Evolutionary conservation across 441 rosid species (phyloP).

Genomic region (Hura crepitans): DNA sequence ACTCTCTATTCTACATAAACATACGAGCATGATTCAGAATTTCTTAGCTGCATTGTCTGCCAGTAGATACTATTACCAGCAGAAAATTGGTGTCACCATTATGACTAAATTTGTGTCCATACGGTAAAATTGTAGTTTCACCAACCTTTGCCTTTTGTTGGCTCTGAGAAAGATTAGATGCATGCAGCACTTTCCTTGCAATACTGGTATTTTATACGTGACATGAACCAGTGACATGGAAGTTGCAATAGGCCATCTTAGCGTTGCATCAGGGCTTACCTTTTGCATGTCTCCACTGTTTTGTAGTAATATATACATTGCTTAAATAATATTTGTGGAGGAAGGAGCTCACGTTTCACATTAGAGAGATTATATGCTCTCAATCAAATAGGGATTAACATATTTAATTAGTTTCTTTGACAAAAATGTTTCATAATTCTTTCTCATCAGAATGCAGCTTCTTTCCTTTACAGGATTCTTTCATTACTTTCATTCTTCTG

Average conservation of each 20-base stretch:
- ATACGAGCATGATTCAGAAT: not conserved
- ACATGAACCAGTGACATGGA: not conserved
- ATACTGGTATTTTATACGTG: not conserved
- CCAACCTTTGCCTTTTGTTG: not conserved
- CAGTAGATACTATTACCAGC: not conserved
- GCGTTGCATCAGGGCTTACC: not conserved
- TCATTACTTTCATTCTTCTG: slow-evolving; percentile 9
- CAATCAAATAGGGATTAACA: not conserved
- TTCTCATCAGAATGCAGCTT: not conserved
- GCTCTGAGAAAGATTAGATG: not conserved
- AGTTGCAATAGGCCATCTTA: not conserved
- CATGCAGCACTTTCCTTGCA: not conserved
- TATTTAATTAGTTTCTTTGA: not conserved
- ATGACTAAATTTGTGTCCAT: not conserved
- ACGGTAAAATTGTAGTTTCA: not conserved
- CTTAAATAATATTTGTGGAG: too few species aligned
- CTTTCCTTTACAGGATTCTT: not conserved
- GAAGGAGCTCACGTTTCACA: not conserved
- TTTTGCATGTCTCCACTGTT: not conserved
- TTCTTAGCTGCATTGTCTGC: not conserved
- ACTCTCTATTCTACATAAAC: not conserved
- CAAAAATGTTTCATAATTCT: not conserved
- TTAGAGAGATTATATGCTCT: not conserved
- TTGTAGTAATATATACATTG: too few species aligned
- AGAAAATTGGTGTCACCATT: not conserved